Conservation (phyloP, 331 rosid species). For the Pyrus hybrid region DNA sequence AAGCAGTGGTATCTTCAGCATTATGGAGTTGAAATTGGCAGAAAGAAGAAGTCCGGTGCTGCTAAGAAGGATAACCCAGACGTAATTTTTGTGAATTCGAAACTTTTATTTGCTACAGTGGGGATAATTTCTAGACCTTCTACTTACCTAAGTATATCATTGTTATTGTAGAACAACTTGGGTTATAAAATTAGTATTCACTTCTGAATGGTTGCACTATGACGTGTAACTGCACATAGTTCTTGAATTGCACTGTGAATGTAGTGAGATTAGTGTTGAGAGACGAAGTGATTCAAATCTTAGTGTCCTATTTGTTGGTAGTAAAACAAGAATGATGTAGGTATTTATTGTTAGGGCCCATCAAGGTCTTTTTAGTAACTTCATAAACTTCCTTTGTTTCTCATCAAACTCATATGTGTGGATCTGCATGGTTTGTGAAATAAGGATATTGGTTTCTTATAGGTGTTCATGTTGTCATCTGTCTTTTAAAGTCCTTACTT, state of each 20-base stretch:
- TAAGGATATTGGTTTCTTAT: not conserved
- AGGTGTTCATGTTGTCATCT: not conserved
- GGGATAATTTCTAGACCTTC: not conserved
- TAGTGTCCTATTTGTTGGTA: not conserved
- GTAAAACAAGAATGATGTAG: not conserved
- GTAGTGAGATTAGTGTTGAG: not conserved
- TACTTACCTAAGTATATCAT: not conserved
- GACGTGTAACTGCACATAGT: not conserved
- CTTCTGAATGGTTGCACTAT: not conserved
- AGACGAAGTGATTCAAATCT: not conserved
- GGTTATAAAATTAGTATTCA: not conserved
- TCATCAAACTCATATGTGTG: not conserved
- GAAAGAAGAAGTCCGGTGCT: constrained; percentile 27
- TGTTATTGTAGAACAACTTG: not conserved
- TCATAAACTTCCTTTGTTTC: too few species aligned
- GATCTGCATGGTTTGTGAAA: not conserved
- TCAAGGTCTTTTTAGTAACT: not conserved
- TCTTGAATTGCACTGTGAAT: not conserved
- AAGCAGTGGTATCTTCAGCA: constrained; percentile 40
- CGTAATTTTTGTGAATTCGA: not conserved
- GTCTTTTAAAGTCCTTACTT: not conserved
- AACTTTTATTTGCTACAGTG: not conserved
- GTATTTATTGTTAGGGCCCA: not conserved
- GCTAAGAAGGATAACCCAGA: constrained; percentile 32
- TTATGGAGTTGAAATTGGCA: constrained; percentile 31